Evolutionary conservation across 176 grass and related monocot species (phyloP).

Genomic region (Paspalum notatum): DNA sequence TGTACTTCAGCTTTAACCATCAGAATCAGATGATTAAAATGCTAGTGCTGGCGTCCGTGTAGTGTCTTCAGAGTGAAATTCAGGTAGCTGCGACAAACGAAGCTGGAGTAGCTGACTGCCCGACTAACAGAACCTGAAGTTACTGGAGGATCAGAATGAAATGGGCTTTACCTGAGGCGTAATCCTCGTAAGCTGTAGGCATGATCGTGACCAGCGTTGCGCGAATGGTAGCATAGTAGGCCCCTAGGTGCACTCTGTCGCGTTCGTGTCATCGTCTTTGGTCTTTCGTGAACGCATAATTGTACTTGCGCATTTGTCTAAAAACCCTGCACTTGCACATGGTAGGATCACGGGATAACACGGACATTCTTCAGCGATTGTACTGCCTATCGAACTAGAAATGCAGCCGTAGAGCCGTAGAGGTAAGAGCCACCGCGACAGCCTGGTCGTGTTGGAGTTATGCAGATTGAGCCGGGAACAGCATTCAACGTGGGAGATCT

Average conservation of each 20-base stretch:
- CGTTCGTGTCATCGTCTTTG: neutral
- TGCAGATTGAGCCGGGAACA: no score
- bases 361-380: neutral
- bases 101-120: neutral
- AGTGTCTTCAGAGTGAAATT: neutral
- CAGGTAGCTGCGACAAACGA: neutral
- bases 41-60: neutral
- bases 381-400: neutral
- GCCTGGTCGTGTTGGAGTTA: neutral
- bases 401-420: neutral
- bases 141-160: neutral
- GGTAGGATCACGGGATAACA: conserved; percentile 18
- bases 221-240: neutral
- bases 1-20: no score
- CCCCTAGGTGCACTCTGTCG: neutral
- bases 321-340: neutral
- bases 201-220: neutral
- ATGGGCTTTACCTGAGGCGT: neutral
- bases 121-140: neutral
- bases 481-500: no score
- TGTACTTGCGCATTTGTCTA: neutral
- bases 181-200: neutral
- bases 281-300: neutral
- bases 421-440: neutral
- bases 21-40: neutral